These are phyloP conservation scores for Aspergillus jensenii DNA, from an alignment of 2,329 filamentous ascomycete genomes.

Conservation along the genomic window DNA sequence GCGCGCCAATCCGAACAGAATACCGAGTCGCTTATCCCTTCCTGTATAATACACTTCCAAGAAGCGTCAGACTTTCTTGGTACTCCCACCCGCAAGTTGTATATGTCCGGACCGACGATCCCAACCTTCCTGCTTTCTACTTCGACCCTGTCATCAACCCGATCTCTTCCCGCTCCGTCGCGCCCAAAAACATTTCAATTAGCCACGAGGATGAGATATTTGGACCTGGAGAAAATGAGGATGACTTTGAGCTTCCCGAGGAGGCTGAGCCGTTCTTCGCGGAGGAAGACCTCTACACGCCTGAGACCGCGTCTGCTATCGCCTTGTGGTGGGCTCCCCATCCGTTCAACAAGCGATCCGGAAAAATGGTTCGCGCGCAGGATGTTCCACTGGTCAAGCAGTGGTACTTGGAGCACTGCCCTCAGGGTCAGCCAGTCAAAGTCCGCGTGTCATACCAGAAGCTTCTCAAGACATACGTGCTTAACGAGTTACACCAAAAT, in stretches of 20 bases:
- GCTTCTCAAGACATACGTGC: slow-evolving; percentile 88
- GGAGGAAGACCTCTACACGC: slow-evolving; percentile 84
- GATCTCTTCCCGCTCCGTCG: slow-evolving; percentile 90
- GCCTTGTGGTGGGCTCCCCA: slow-evolving; percentile 97
- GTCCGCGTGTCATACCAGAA: slow-evolving; percentile 98
- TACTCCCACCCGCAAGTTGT: slow-evolving; percentile 92
- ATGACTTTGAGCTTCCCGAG: slow-evolving; percentile 78
- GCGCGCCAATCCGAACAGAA: slow-evolving; percentile 89
- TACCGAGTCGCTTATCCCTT: slow-evolving; percentile 93
- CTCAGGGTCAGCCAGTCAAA: slow-evolving; percentile 88
- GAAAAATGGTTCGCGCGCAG: slow-evolving; percentile 93
- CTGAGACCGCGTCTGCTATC: slow-evolving; percentile 87
- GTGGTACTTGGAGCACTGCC: slow-evolving; percentile 96
- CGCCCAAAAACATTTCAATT: slow-evolving; percentile 87
- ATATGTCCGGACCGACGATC: slow-evolving; percentile 83
- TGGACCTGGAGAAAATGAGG: slow-evolving; percentile 74
- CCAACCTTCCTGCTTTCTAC: slow-evolving; percentile 90
- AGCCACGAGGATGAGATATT: slow-evolving; percentile 95
- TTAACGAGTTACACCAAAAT: slow-evolving; percentile 96
- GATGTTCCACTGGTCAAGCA: slow-evolving; percentile 97
- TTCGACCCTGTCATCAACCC: slow-evolving; percentile 98
- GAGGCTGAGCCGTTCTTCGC: slow-evolving; percentile 84
- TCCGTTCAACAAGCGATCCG: slow-evolving; percentile 90
- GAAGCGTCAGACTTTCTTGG: slow-evolving; percentile 91
- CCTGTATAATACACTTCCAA: slow-evolving; percentile 91